Conservation (phyloP, 768 basidiomycete species). For the Tylopilus balloui region DNA sequence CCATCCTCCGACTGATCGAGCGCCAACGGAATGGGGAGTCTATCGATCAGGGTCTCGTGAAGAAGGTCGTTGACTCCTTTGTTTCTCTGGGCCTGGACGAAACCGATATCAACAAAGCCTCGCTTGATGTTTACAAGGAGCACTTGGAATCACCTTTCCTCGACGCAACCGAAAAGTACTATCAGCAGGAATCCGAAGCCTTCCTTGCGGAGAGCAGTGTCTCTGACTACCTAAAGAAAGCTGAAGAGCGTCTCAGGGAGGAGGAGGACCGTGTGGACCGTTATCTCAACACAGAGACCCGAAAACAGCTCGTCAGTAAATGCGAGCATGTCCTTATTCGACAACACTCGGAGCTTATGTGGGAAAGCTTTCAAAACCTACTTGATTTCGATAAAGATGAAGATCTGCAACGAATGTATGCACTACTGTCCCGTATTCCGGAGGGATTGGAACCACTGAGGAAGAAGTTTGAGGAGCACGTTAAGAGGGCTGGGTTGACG, state of each 20-base stretch:
- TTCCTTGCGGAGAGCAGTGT: constrained; percentile 87
- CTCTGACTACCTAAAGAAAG: constrained; percentile 93
- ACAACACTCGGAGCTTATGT: constrained; percentile 79
- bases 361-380: constrained; percentile 86
- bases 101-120: constrained; percentile 84
- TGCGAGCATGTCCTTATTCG: constrained; percentile 93
- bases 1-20: constrained; percentile 87
- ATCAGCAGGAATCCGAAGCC: constrained; percentile 85
- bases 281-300: constrained; percentile 85
- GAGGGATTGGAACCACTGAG: constrained; percentile 88
- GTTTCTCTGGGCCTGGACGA: constrained; percentile 94
- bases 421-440: constrained; percentile 82
- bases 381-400: constrained; percentile 94
- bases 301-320: constrained; percentile 71
- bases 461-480: constrained; percentile 92
- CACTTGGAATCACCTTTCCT: constrained; percentile 91
- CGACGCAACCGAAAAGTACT: constrained; percentile 83
- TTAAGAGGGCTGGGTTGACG: constrained; percentile 82
- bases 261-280: constrained; percentile 95
- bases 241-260: constrained; percentile 86
- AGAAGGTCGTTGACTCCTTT: constrained; percentile 92
- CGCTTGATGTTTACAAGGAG: constrained; percentile 89
- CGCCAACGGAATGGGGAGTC: constrained; percentile 90
- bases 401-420: constrained; percentile 93
- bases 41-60: constrained; percentile 89